These are phyloP conservation scores for Boletus reticuloceps DNA, from an alignment of 768 basidiomycete species.

Conservation along the genomic window DNA sequence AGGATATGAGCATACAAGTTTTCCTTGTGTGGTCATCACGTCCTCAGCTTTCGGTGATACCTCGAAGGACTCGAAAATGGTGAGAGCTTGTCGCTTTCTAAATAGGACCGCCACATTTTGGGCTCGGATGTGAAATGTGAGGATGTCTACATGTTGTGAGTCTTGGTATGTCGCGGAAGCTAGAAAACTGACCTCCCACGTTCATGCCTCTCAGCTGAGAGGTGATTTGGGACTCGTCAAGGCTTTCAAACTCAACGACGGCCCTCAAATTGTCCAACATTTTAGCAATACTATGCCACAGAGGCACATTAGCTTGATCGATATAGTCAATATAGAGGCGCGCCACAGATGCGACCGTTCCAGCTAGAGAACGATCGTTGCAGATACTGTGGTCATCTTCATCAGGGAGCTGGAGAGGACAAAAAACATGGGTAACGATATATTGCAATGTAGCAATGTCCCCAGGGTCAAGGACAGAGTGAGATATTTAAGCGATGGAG, in stretches of 20 bases:
- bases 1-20: constrained; percentile 47
- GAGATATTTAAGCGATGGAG: background rate
- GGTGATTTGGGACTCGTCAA: constrained; percentile 6
- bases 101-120: constrained; percentile 51
- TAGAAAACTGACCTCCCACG: constrained; percentile 12
- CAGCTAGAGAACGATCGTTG: constrained; percentile 29
- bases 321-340: too few relatives aligned
- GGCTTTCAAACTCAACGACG: background rate
- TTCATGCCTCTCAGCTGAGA: constrained; percentile 21
- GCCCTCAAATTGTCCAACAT: too few relatives aligned
- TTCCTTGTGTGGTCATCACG: constrained; percentile 40
- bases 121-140: constrained; percentile 37
- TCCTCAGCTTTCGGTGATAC: constrained; percentile 34
- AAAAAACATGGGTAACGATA: constrained; percentile 41
- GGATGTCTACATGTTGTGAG: constrained; percentile 29
- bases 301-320: too few relatives aligned
- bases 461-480: background rate
- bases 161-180: background rate
- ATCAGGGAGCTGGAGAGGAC: constrained; percentile 41
- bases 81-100: constrained; percentile 25
- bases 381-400: constrained; percentile 29
- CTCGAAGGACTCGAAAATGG: constrained; percentile 47
- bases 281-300: too few relatives aligned
- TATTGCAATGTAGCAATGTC: constrained; percentile 22
- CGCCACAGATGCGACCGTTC: constrained; percentile 17